Percentiles rank a stretch among this genome's conserved stretches.
Conservation (phyloP, 1,139 yeast genomes). For the Suhomyces wounanorum region DNA sequence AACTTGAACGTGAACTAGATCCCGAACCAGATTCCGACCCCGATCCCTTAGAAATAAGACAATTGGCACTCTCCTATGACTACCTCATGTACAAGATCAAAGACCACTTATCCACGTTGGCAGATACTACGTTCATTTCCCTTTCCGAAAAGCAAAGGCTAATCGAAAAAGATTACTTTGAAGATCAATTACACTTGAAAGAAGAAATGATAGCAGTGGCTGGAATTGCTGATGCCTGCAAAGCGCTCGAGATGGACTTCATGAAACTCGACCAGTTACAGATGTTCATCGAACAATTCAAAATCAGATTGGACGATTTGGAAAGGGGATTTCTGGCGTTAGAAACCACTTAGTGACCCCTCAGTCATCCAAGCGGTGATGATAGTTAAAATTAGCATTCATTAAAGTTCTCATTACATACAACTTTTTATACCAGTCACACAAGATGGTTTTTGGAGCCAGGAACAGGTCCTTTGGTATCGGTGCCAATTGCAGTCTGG, state of each 20-base stretch:
- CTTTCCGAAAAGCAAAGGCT: slow-evolving; percentile 29
- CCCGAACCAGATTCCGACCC: slow-evolving; percentile 20
- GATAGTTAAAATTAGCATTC: neutral
- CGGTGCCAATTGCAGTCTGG: neutral
- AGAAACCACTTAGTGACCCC: neutral
- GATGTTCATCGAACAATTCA: slow-evolving; percentile 46
- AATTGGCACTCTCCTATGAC: slow-evolving; percentile 61
- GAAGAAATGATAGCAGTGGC: slow-evolving; percentile 47
- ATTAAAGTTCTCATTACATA: neutral
- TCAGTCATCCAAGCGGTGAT: too few relatives aligned
- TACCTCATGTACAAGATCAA: slow-evolving; percentile 61
- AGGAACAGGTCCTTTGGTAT: neutral
- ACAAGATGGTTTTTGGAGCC: slow-evolving; percentile 1
- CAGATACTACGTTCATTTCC: slow-evolving; percentile 38
- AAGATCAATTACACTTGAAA: slow-evolving; percentile 40
- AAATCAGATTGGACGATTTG: slow-evolving; percentile 28
- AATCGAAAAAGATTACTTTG: slow-evolving; percentile 36
- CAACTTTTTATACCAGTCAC: neutral
- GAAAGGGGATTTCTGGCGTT: slow-evolving; percentile 25
- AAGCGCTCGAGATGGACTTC: slow-evolving; percentile 60
- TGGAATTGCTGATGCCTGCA: slow-evolving; percentile 49
- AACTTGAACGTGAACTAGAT: too few relatives aligned
- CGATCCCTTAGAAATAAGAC: slow-evolving; percentile 65
- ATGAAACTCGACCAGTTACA: slow-evolving; percentile 68
- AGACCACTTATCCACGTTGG: slow-evolving; percentile 48